phyloP scores from a whole-genome alignment of 2,329 filamentous ascomycete species.

The Neofusicoccum parvum region DNA sequence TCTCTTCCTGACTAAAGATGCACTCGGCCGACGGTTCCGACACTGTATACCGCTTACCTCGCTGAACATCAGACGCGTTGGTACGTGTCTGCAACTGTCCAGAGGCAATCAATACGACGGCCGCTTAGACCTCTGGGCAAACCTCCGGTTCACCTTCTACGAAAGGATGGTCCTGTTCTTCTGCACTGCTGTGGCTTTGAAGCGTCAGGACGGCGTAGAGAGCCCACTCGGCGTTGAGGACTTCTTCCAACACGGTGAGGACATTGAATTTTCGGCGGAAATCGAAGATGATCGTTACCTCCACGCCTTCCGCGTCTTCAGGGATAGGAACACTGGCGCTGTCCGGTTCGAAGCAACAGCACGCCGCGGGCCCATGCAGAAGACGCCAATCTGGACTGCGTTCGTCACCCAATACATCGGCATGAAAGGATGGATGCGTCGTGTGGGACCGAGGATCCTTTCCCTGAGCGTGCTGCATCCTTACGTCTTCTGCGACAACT shows the following conservation, averaged over 20 bases:
- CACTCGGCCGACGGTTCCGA: slow-evolving; percentile 41
- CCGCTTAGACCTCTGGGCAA: slow-evolving; percentile 54
- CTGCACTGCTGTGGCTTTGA: slow-evolving; percentile 59
- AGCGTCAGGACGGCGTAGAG: slow-evolving; percentile 54
- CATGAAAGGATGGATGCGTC: slow-evolving; percentile 52
- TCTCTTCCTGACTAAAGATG: slow-evolving; percentile 51
- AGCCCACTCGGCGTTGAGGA: slow-evolving; percentile 48
- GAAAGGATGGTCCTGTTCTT: slow-evolving; percentile 64
- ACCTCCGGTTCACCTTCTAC: slow-evolving; percentile 56
- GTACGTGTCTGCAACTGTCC: slow-evolving; percentile 45
- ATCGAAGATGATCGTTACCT: slow-evolving; percentile 55
- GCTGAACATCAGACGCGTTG: slow-evolving; percentile 44
- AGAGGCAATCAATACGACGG: slow-evolving; percentile 43
- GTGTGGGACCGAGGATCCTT: slow-evolving; percentile 45
- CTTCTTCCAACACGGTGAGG: slow-evolving; percentile 48
- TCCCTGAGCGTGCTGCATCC: slow-evolving; percentile 54
- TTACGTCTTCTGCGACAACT: slow-evolving; percentile 57
- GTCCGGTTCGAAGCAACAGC: slow-evolving; percentile 61
- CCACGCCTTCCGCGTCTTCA: slow-evolving; percentile 58
- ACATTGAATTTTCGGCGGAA: slow-evolving; percentile 53
- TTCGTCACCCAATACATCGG: slow-evolving; percentile 55
- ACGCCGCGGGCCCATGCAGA: slow-evolving; percentile 53
- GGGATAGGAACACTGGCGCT: slow-evolving; percentile 53
- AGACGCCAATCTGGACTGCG: slow-evolving; percentile 63
- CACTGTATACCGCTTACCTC: slow-evolving; percentile 55